Evolutionary conservation across 169 alveolate genomes (phyloP).

Genomic region (Amoebophrya sp.): DNA sequence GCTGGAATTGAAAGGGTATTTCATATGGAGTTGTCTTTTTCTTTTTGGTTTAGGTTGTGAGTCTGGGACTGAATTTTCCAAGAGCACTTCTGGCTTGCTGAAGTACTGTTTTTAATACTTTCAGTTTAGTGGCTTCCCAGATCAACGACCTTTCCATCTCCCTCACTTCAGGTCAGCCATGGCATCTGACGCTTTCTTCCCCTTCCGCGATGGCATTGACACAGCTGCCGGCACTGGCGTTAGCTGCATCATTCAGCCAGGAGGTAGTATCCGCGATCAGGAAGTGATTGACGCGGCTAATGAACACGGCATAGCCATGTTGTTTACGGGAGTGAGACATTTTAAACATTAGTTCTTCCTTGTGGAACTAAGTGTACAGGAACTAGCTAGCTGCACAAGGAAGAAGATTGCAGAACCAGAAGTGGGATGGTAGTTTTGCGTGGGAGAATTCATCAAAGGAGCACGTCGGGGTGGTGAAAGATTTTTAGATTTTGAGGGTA

Average conservation of each 20-base stretch:
- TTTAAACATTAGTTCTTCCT: constrained; percentile 43
- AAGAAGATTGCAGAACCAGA: no score
- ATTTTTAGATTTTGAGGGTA: no score
- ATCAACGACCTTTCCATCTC: not conserved
- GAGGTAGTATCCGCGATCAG: constrained; percentile 36
- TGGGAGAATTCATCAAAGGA: no score
- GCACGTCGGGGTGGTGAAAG: no score
- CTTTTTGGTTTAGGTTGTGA: no score
- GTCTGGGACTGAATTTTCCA: no score
- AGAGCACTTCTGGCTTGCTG: no score
- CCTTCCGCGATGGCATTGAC: constrained; percentile 47
- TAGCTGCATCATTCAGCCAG: constrained; percentile 40
- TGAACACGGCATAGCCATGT: constrained; percentile 34
- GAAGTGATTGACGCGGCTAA: constrained; percentile 38
- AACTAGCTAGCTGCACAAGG: no score
- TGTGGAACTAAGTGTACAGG: no score
- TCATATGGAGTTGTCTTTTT: no score
- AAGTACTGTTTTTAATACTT: not conserved
- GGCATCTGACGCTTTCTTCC: constrained; percentile 46
- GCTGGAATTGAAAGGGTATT: not conserved
- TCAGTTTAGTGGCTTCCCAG: not conserved
- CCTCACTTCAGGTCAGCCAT: constrained; percentile 2
- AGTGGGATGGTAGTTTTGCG: no score
- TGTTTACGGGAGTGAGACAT: constrained; percentile 13
- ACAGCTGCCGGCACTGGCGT: constrained; percentile 26